Evolutionary conservation across 2,329 filamentous ascomycete species (phyloP), one percentile per base, ranked within the genome.

Genomic region (Colletotrichum cereale): DNA sequence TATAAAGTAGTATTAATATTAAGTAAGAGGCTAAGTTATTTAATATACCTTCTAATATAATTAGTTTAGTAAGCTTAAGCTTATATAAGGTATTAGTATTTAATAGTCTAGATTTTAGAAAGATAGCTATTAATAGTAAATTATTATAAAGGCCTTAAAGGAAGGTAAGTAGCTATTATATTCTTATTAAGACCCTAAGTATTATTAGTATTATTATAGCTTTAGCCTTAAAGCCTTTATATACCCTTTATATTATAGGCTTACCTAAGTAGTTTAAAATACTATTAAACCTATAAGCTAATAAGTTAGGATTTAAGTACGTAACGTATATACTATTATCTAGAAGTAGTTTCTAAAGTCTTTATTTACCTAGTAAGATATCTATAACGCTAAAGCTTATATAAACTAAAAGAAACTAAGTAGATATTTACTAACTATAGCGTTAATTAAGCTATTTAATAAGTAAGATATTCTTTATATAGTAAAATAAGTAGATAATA

Each of bases 401-500:
- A 29, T 53, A 14, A 63, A 26, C 11, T 26, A 16, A 26, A 11
- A 50, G 26, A 29, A 50, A 12, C 12, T 50, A 50, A 24, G n/a
- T 34, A 24, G 29, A 24, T 26, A 48, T 29, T 29, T 42, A 34
- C 14, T 62, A 38, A 62, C 29, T 31, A 10, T 10, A 10, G 34
- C 34, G 34, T 36, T 36, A 10, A 36, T 36, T 36, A 36, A 36
- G 34, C 10, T 36, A 5, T 47, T 47, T 21, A 5, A 47, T n/a
- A n/a, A 5, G 73, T 56, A 75, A 73, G 56, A 66, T 70, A 16
- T 74, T 62, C 71, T 63, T 21, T 75, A 75, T 52, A 21, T 75
- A 56, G 61, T 62, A 5, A 73, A 75, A 50, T 75, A 63, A 71
- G 70, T 56, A 1, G 38, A 66, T 8, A 55, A 75, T 53, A 29